Percentiles rank a stretch among this genome's conserved stretches.
Evolutionary conservation across 257 asterid species (phyloP).

Genomic region (Haberlea rhodopensis): DNA sequence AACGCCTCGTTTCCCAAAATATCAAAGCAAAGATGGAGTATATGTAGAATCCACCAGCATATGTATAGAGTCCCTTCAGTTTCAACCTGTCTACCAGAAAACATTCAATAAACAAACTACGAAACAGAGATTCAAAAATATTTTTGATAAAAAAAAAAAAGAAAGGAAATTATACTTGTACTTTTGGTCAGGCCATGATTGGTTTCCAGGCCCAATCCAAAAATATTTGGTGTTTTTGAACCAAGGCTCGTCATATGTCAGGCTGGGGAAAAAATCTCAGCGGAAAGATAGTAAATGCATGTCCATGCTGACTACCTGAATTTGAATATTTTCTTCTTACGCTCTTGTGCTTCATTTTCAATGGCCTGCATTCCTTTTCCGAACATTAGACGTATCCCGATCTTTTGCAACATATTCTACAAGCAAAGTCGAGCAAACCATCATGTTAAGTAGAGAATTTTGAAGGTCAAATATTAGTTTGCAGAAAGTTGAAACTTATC

Average conservation of each 20-base stretch:
- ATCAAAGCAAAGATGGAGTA: constrained; percentile 89
- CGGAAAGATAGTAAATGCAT: constrained; percentile 82
- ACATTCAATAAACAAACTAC: constrained; percentile 15
- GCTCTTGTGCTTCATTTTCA: constrained; percentile 46
- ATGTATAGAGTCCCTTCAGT: constrained; percentile 83
- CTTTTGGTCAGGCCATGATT: constrained; percentile 82
- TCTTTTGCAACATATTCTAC: constrained; percentile 52
- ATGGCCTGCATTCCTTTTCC: constrained; percentile 56
- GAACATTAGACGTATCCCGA: constrained; percentile 66
- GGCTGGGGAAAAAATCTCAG: constrained; percentile 71
- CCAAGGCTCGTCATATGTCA: constrained; percentile 92
- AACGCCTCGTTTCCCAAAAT: constrained; percentile 93
- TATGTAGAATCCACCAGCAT: constrained; percentile 78
- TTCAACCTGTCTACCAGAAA: constrained; percentile 60
- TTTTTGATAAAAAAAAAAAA: constrained; percentile 1
- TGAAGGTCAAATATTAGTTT: not conserved
- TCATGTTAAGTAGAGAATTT: constrained; percentile 12
- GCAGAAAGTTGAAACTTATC: not conserved
- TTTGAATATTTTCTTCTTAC: constrained; percentile 67
- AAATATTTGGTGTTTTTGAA: constrained; percentile 66
- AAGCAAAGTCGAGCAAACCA: constrained; percentile 26
- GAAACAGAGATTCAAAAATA: not conserved
- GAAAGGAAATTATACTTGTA: constrained; percentile 59
- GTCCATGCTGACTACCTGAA: constrained; percentile 99
- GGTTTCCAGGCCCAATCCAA: constrained; percentile 89